Evolutionary conservation across 2,329 filamentous ascomycete species (phyloP).

Genomic region (Curvularia hawaiiensis): DNA sequence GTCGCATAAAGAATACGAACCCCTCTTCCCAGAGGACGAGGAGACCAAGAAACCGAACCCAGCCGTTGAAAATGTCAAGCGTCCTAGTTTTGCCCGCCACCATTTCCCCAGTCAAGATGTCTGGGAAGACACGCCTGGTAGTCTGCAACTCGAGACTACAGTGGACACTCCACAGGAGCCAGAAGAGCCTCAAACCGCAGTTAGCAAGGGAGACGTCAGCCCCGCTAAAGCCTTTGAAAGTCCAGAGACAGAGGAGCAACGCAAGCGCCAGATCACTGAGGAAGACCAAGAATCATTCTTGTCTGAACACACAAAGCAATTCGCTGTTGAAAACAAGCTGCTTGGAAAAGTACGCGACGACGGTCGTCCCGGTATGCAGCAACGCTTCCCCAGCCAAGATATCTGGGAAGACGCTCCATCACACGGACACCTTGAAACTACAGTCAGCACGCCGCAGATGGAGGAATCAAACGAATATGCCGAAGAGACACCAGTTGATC

Average conservation of each 20-base stretch:
- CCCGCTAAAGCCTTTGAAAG: conserved; percentile 50
- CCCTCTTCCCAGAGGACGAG: conserved; percentile 79
- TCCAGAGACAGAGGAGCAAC: conserved; percentile 57
- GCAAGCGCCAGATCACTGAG: conserved; percentile 50
- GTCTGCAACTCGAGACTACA: conserved; percentile 75
- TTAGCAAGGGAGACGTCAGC: conserved; percentile 44
- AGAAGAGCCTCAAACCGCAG: conserved; percentile 51
- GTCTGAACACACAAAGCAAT: conserved; percentile 55
- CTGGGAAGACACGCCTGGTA: conserved; percentile 95
- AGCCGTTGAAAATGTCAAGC: conserved; percentile 62
- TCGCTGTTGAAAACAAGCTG: conserved; percentile 62
- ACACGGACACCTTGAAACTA: conserved; percentile 78
- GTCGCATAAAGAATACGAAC: conserved; percentile 93
- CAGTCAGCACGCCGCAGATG: conserved; percentile 62
- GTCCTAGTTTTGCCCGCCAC: conserved; percentile 54
- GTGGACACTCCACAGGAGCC: conserved; percentile 79
- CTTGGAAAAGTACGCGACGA: conserved; percentile 58
- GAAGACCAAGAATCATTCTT: conserved; percentile 52
- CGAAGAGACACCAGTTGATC: conserved; percentile 38
- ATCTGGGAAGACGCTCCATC: conserved; percentile 95
- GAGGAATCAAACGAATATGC: conserved; percentile 52
- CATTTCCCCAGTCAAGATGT: conserved; percentile 95
- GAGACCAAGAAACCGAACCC: conserved; percentile 58
- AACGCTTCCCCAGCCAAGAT: conserved; percentile 87
- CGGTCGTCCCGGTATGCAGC: conserved; percentile 59